A percentile compares a stretch with the other conserved stretches of the same genome.
Evolutionary conservation across 2,329 filamentous ascomycete genomes (phyloP).

Genomic region (Annulohypoxylon truncatum): DNA sequence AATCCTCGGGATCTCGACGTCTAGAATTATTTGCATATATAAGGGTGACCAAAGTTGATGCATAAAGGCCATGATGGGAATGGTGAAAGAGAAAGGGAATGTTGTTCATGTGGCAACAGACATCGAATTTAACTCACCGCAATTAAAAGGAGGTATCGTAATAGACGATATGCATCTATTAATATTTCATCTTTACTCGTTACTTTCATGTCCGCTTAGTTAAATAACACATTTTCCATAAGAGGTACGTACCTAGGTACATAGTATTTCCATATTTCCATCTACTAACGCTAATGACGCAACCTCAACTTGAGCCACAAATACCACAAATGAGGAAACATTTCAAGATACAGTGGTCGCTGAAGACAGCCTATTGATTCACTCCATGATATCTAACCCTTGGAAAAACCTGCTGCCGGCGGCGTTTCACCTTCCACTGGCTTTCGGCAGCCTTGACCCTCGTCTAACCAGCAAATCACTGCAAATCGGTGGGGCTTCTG

Average conservation of each 20-base stretch:
- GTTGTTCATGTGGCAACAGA: background rate
- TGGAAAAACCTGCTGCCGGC: constrained; percentile 32
- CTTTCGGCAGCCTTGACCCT: constrained; percentile 23
- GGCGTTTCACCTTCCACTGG: constrained; percentile 30
- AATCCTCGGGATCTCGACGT: background rate
- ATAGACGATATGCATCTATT: background rate
- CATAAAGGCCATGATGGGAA: background rate
- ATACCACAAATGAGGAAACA: background rate
- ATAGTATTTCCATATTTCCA: background rate
- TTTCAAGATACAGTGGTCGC: background rate
- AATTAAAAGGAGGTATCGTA: background rate
- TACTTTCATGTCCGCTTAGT: background rate
- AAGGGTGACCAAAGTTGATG: background rate
- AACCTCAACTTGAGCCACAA: constrained; percentile 5
- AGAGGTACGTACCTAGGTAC: too few species aligned
- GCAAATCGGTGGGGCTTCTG: constrained; percentile 32
- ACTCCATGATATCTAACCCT: constrained; percentile 1
- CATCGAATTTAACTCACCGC: background rate
- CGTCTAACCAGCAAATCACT: constrained; percentile 32
- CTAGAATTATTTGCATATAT: background rate
- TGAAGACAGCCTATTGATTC: background rate
- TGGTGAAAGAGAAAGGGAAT: background rate
- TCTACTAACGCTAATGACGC: constrained; percentile 10
- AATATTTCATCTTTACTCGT: background rate
- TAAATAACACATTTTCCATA: background rate